Base-by-base conservation (phyloP, 352 stramenopile genomes). In the Phytophthora aleatoria region DNA sequence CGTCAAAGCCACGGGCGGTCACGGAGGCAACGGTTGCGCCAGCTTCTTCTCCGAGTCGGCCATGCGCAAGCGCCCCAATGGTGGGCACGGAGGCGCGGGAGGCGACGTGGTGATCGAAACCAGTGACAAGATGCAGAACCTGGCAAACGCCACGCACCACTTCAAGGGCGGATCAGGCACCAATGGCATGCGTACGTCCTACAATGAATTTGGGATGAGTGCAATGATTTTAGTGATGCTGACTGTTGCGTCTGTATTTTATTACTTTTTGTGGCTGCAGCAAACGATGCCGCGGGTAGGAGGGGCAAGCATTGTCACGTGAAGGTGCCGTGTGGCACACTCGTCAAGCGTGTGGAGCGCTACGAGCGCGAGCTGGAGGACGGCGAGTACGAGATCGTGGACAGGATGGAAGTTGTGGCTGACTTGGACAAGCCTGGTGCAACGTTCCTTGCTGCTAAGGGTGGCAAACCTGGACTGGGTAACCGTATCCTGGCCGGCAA, bases 21-120 rank as follows among this genome's bases (percentile, higher is more conserved):
- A 96, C 54, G 90, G 90, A 35, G 90, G 90, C 64, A 95, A 97
- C 63, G 90, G 90, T 39, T 97, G 90, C 67, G 73, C 81, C 56
- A 96, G 88, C 52, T 96, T 94, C 53, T 90, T 94, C 72, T 83
- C 83, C 85, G 80, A 90, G 63, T 86, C 79, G 50, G 74, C 86
- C 3, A 86, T 87, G 70, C 76, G 83, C 52, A 91, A 90, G 55
- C 85, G 85, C 7, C 88, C 89, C 5, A 96, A 94, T 59, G 89
- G 89, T 12, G 89, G 89, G 10, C 88, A 95, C 67, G 89, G 89
- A 4, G 89, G 89, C 5, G 86, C 72, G n/a, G 89, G 89, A 5
- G 89, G 89, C 35, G 84, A 91, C 50, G 87, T 97, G 11, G 67
- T 88, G 48, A 83, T 97, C 33, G 57, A 79, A n/a, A 81, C 87